Evolutionary conservation across 1,139 yeast genomes (phyloP).

Genomic region (Geotrichum histeridarum): DNA sequence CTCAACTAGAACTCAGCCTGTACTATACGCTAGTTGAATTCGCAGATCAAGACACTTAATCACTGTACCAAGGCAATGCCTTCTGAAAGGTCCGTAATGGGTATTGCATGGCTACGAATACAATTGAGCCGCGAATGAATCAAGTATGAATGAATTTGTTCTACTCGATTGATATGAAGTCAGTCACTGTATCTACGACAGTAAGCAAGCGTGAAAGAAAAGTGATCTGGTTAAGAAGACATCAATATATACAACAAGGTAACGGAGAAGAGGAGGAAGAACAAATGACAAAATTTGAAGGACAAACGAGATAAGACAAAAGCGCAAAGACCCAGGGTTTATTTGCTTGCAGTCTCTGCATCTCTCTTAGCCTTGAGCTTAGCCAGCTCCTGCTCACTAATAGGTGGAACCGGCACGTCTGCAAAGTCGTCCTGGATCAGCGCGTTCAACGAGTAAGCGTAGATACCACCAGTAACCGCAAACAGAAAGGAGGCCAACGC

Average conservation of each 20-base stretch:
- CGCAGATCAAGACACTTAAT: too few species aligned
- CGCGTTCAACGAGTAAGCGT: constrained; percentile 61
- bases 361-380: constrained; percentile 40
- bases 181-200: too few species aligned
- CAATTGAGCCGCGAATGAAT: too few species aligned
- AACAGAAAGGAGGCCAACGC: constrained; percentile 54
- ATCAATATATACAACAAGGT: background rate
- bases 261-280: background rate
- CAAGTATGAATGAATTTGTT: too few species aligned
- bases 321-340: background rate
- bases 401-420: constrained; percentile 91
- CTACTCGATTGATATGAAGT: too few species aligned
- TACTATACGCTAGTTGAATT: too few species aligned
- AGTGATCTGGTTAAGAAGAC: background rate
- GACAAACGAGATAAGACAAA: background rate
- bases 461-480: constrained; percentile 46
- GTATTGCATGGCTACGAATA: too few species aligned
- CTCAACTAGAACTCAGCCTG: too few species aligned
- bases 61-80: too few species aligned
- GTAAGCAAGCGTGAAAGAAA: too few species aligned
- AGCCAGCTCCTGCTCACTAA: constrained; percentile 69
- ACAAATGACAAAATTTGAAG: background rate
- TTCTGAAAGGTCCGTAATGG: too few species aligned
- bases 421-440: constrained; percentile 77
- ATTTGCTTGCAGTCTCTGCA: constrained; percentile 5